Conservation (phyloP, 495 filamentous ascomycete genomes). For the Penicillium coffeae region DNA sequence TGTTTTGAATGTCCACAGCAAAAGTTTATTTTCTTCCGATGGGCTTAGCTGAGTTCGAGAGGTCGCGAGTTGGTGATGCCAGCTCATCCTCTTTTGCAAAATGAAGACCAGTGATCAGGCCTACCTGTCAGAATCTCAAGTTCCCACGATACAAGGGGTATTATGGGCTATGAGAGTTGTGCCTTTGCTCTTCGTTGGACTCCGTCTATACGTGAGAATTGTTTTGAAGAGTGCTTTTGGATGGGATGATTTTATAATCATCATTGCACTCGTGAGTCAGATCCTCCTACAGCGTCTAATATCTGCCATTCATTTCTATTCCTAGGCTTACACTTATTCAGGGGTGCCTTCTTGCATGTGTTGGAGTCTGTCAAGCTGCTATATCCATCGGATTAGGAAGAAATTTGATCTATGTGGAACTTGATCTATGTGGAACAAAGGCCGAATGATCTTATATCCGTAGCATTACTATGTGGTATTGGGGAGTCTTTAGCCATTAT, state of each 20-base stretch:
- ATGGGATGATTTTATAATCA: slow-evolving; percentile 26
- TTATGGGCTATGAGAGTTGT: slow-evolving; percentile 26
- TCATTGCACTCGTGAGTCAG: slow-evolving; percentile 18
- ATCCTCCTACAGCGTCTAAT: no score
- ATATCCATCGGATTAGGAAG: slow-evolving; percentile 13
- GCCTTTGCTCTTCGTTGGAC: slow-evolving; percentile 15
- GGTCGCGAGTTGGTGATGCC: no score
- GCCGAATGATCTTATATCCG: slow-evolving; percentile 15
- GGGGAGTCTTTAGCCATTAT: slow-evolving; percentile 20
- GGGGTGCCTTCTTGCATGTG: slow-evolving; percentile 19
- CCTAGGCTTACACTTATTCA: no score
- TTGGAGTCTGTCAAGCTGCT: slow-evolving; percentile 22
- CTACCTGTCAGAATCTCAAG: slow-evolving; percentile 10
- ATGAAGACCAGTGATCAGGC: neutral
- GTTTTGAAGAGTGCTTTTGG: slow-evolving; percentile 22
- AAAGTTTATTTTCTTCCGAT: no score
- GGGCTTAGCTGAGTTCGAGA: no score
- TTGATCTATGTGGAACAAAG: slow-evolving; percentile 12
- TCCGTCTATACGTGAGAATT: slow-evolving; percentile 23
- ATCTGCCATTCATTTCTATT: no score
- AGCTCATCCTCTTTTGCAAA: no score
- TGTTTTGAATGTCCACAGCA: no score
- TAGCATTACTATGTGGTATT: slow-evolving; percentile 20
- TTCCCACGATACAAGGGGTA: slow-evolving; percentile 18
- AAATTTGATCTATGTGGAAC: slow-evolving; percentile 14